Evolutionary conservation across 1,139 yeast species (phyloP), one percentile per base, ranked within the genome.

Genomic region (Wickerhamomyces sp.): DNA sequence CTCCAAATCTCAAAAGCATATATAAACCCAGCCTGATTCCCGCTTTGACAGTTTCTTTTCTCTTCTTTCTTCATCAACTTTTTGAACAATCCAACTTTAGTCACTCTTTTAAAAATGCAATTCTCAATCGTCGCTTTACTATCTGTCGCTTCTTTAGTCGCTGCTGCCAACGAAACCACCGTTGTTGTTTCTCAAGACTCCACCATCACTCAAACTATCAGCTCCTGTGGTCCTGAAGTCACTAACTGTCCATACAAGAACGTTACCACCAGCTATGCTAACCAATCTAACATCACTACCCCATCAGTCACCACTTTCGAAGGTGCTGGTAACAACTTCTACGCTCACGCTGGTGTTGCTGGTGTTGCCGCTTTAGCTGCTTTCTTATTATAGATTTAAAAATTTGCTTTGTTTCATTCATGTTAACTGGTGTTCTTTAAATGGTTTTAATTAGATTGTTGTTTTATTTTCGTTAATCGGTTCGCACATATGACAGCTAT

Each of bases 321-420:
- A 45, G 66, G 63, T 62, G 65, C 58, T 48, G 69, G 60, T 52
- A 56, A 54, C 46, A 51, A 45, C 41, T 37, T 46, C 38, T 49
- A 43, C 55, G 62, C 56, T 47, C 54, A 56, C 53, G 58, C 55
- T 35, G 68, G 67, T 60, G 67, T 63, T 41, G 67, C 64, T 48
- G 68, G 61, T 44, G 50, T 55, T 24, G 67, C 62, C 44, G 67
- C 60, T 48, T 62, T 59, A 49, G 68, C 60, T 44, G 57, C 56
- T 37, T 41, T 54, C 34, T 43, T 54, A 42, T 43, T 54, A 45
- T 54, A 52, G 49, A 44, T 33, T 26, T 36, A 21, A 16, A 12
- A 7, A 24, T 5, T 8, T 14, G n/a, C 10, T n/a, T n/a, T n/a
- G n/a, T n/a, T n/a, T n/a, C n/a, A n/a, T n/a, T n/a, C n/a, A n/a